These are phyloP conservation scores for Aureobasidium sp. DNA, from an alignment of 2,329 filamentous ascomycete genomes.

Conservation along the genomic window DNA sequence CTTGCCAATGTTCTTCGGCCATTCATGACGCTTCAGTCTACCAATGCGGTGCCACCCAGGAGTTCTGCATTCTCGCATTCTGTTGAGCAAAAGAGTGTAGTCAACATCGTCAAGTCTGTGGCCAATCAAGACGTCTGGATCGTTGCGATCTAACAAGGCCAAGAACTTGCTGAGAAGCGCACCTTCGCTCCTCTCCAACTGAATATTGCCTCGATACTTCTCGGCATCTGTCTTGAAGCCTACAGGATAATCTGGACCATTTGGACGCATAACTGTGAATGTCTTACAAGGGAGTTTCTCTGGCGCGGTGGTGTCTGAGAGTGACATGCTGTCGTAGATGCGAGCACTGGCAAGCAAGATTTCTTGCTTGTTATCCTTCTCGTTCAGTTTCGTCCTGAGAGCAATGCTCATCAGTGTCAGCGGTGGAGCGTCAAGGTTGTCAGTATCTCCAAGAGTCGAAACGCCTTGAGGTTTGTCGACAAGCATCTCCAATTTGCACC, in stretches of 20 bases:
- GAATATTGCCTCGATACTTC: constrained; percentile 67
- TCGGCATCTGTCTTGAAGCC: constrained; percentile 75
- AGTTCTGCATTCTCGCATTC: constrained; percentile 81
- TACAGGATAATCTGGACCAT: constrained; percentile 62
- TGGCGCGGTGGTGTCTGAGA: constrained; percentile 79
- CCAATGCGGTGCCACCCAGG: constrained; percentile 93
- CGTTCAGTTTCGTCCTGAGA: constrained; percentile 79
- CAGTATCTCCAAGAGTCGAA: constrained; percentile 62
- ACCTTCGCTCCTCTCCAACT: constrained; percentile 72
- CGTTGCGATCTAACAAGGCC: constrained; percentile 75
- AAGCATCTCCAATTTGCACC: constrained; percentile 90
- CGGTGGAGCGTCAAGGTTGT: constrained; percentile 74
- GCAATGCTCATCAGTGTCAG: constrained; percentile 94
- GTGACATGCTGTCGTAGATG: constrained; percentile 81
- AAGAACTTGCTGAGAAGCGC: constrained; percentile 83
- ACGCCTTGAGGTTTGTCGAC: constrained; percentile 72
- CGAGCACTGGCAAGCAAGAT: constrained; percentile 85
- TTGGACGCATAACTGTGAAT: constrained; percentile 84
- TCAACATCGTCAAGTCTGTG: constrained; percentile 97
- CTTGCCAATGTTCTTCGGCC: constrained; percentile 81
- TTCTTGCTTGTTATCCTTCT: constrained; percentile 92
- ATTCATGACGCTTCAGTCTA: constrained; percentile 69
- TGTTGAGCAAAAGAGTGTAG: constrained; percentile 80
- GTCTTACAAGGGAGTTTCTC: constrained; percentile 83
- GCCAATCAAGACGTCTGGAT: constrained; percentile 88